These are phyloP conservation scores for Hypholoma sublateritium DNA, from an alignment of 768 basidiomycete genomes.

Conservation along the genomic window DNA sequence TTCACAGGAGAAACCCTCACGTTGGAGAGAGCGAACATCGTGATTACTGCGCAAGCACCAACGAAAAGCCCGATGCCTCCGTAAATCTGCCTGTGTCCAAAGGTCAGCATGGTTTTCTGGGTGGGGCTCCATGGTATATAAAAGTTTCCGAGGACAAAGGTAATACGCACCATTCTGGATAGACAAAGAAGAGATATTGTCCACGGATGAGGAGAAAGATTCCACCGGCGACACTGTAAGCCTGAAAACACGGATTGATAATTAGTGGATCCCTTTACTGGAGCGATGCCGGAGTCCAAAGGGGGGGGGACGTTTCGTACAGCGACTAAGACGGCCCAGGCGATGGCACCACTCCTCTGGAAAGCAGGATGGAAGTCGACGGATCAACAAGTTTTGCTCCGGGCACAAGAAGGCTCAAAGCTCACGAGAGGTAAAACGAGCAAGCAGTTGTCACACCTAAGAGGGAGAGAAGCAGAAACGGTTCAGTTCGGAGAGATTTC, in stretches of 20 bases:
- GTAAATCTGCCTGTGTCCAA: constrained; percentile 57
- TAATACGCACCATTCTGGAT: constrained; percentile 59
- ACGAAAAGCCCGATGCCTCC: constrained; percentile 63
- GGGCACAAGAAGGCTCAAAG: constrained; percentile 15
- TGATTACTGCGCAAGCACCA: constrained; percentile 49
- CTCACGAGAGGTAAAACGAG: constrained; percentile 72
- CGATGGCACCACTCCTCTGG: constrained; percentile 71
- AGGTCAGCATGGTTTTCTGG: constrained; percentile 4
- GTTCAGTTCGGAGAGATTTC: constrained; percentile 8
- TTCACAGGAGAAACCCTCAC: constrained; percentile 37
- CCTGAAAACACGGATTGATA: constrained; percentile 31
- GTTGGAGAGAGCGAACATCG: constrained; percentile 60
- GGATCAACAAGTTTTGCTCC: constrained; percentile 25
- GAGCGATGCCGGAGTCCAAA: background rate
- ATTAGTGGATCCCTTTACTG: background rate
- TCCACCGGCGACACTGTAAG: constrained; percentile 67
- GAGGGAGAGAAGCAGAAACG: constrained; percentile 11
- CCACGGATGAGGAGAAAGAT: constrained; percentile 62
- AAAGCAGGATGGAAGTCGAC: constrained; percentile 24
- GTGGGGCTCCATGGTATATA: background rate
- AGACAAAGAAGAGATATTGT: constrained; percentile 63
- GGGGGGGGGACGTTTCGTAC: constrained; percentile 37
- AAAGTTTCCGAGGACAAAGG: constrained; percentile 5
- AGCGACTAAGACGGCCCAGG: constrained; percentile 62
- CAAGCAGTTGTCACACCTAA: constrained; percentile 80